Evolutionary conservation across 2,329 filamentous ascomycete genomes (phyloP), one percentile per base, ranked within the genome.

Genomic region (Fusarium anguioides): DNA sequence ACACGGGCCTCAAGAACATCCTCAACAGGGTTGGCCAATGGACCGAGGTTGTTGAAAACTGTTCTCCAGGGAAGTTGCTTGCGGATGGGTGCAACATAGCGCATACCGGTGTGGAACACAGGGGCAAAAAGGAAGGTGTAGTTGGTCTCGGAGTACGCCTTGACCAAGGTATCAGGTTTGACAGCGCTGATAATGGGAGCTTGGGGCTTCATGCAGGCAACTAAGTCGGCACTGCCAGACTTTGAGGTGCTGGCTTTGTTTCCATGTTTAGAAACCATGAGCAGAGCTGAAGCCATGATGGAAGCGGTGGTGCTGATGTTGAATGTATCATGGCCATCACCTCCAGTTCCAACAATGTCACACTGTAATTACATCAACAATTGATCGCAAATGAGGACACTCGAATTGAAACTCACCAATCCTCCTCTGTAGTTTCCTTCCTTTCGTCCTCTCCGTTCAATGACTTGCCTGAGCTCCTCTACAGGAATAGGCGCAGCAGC

Each of bases 101-200:
- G 90, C 91, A 98, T 97, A 45, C 94, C 95, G 0, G 94, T 93
- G 81, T 99, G 96, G 84, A 97, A 99, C 70, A 96, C 92, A 36
- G 96, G 95, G 0, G 96, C 96, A 76, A 96, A 98, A 27, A 99
- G 86, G 81, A 99, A 99, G 66, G 91, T 91, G 81, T 98, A 99
- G 81, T 97, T 97, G 64, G 91, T 92, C 58, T 84, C 82, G 46
- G 87, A 84, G 81, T 97, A 97, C 60, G 97, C 88, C 55, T 84
- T 78, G 49, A 86, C 79, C 45, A 98, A 84, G 44, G 90, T 93
- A 39, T 84, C 78, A 3, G 94, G 91, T 15, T 86, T 90, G 64
- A 97, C 87, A 39, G 91, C 90, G 47, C 84, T 82, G 65, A 98
- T 89, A 70, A 91, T 87, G 8, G 93, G 94, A 12, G 93, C 82